These are phyloP conservation scores for Hyphochytrium catenoides DNA, from an alignment of 352 stramenopile species.

Conservation along the genomic window DNA sequence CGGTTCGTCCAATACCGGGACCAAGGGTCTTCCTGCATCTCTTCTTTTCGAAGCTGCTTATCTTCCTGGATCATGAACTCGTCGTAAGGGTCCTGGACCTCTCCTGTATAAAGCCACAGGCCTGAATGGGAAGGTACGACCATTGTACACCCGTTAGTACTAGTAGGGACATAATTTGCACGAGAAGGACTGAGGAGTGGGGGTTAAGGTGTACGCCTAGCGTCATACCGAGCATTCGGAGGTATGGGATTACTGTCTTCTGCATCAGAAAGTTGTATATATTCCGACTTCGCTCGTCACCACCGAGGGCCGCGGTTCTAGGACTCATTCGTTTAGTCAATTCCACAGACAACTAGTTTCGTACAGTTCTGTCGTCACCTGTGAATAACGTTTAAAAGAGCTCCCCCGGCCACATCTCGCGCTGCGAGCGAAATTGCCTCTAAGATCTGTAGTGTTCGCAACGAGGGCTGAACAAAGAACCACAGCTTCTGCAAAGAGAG, in stretches of 20 bases:
- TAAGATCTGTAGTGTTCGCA: slow-evolving; percentile 76
- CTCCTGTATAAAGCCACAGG: slow-evolving; percentile 64
- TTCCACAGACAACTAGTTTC: too few relatives aligned
- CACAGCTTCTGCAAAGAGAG: slow-evolving; percentile 75
- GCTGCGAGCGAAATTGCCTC: slow-evolving; percentile 46
- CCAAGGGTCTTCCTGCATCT: slow-evolving; percentile 59
- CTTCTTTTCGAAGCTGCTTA: slow-evolving; percentile 37
- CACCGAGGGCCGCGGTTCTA: slow-evolving; percentile 36
- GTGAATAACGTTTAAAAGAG: slow-evolving; percentile 68
- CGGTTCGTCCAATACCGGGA: slow-evolving; percentile 67
- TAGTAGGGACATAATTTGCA: too few relatives aligned
- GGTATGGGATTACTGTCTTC: slow-evolving; percentile 48
- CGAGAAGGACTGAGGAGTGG: too few relatives aligned
- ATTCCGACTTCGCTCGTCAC: slow-evolving; percentile 39
- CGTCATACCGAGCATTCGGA: slow-evolving; percentile 73
- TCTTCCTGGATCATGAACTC: slow-evolving; percentile 72
- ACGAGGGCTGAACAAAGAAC: slow-evolving; percentile 68
- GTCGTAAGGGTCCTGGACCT: slow-evolving; percentile 65
- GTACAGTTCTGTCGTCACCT: too few relatives aligned
- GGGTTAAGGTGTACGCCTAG: too few relatives aligned
- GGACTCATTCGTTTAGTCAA: too few relatives aligned
- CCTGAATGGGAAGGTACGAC: too few relatives aligned
- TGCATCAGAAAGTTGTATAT: slow-evolving; percentile 61
- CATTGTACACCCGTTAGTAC: too few relatives aligned
- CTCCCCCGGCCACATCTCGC: slow-evolving; percentile 52